phyloP scores from a whole-genome alignment of 2,329 filamentous ascomycete species.

The Penicillium sp. region DNA sequence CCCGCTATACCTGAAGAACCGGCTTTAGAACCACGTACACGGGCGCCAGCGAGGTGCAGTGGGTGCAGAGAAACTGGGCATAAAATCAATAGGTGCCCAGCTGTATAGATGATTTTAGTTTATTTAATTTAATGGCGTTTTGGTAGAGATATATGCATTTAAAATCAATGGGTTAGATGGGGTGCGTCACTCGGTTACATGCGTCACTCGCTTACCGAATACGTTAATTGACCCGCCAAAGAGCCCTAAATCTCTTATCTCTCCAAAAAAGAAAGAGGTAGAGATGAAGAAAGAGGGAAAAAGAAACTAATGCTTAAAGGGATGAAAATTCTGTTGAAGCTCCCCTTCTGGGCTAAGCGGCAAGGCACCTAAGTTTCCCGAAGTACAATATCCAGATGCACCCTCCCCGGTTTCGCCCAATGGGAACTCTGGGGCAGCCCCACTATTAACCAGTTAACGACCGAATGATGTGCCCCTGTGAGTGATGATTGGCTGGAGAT shows the following conservation, averaged over 20 bases:
- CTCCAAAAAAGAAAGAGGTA: slow-evolving; percentile 2
- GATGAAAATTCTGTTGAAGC: slow-evolving; percentile 33
- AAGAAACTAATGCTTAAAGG: background rate
- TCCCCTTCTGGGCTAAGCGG: slow-evolving; percentile 36
- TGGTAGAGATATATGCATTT: too few species aligned
- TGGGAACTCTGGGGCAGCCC: slow-evolving; percentile 3
- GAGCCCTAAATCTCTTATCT: slow-evolving; percentile 4
- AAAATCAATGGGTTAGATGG: too few species aligned
- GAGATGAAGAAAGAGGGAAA: background rate
- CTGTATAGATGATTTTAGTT: too few species aligned
- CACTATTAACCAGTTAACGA: slow-evolving; percentile 12
- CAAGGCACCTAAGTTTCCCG: slow-evolving; percentile 9
- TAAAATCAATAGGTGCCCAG: too few species aligned
- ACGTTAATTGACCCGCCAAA: background rate
- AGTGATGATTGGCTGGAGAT: slow-evolving; percentile 17
- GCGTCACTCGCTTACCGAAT: too few species aligned
- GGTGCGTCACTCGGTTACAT: too few species aligned
- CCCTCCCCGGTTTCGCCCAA: slow-evolving; percentile 15
- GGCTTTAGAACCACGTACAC: too few species aligned
- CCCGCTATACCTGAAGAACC: too few species aligned
- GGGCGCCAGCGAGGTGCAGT: too few species aligned
- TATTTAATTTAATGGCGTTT: too few species aligned
- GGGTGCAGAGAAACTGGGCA: too few species aligned
- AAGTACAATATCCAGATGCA: slow-evolving; percentile 4
- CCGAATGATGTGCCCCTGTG: background rate